Percentiles rank a stretch among this genome's conserved stretches.
Evolutionary conservation across 73 alveolate species (phyloP).

Genomic region (Diophrys appendiculata): DNA sequence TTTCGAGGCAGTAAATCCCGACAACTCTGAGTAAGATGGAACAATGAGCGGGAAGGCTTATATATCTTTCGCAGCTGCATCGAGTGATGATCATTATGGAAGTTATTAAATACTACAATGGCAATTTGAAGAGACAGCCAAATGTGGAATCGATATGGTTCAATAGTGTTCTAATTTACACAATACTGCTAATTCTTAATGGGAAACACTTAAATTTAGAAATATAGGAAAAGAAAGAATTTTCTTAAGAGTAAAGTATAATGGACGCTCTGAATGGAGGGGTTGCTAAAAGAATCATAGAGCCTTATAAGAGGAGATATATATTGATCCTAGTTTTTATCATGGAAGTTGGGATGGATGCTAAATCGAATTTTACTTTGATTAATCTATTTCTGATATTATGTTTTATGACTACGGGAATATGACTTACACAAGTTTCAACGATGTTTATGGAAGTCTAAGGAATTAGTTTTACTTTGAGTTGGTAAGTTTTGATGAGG

Average conservation of each 20-base stretch:
- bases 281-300: conserved; percentile 7
- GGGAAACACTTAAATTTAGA: conserved; percentile 10
- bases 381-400: conserved; percentile 12
- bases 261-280: neutral
- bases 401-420: conserved; percentile 21
- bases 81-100: conserved; percentile 29
- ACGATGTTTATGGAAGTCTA: neutral
- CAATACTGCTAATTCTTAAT: neutral
- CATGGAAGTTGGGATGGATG: conserved; percentile 33
- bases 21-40: conserved; percentile 24
- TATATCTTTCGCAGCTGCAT: conserved; percentile 28
- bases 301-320: too few species aligned
- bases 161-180: neutral
- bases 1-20: conserved; percentile 12
- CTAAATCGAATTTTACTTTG: neutral
- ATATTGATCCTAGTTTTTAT: conserved; percentile 10
- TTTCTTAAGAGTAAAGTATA: conserved; percentile 20
- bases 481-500: neutral
- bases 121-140: conserved; percentile 8
- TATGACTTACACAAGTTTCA: conserved; percentile 4
- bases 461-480: conserved; percentile 5
- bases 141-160: conserved; percentile 14
- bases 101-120: conserved; percentile 28
- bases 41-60: conserved; percentile 32
- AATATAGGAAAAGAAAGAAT: conserved; percentile 47